These are phyloP conservation scores for Lactarius hengduanensis DNA, from an alignment of 768 basidiomycete genomes.

Conservation along the genomic window DNA sequence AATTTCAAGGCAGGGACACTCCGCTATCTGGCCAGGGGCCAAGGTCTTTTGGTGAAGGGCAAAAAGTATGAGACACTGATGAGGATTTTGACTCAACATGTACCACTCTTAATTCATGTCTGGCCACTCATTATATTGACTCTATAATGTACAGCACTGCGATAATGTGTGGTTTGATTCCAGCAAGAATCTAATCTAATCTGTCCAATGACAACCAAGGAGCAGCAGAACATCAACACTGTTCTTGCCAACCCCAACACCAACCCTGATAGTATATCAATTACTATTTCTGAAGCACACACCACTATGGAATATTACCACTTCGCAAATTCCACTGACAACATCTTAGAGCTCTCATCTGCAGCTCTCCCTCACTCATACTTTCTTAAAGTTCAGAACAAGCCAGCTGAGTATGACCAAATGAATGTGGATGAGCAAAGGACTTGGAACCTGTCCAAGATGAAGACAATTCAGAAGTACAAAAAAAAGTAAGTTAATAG, in stretches of 20 bases:
- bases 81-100: too few species aligned
- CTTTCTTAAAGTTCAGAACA: background rate
- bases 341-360: background rate
- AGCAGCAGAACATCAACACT: background rate
- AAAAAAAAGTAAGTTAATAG: background rate
- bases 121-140: too few species aligned
- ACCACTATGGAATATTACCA: background rate
- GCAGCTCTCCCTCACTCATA: background rate
- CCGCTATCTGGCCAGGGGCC: too few species aligned
- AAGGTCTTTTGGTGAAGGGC: too few species aligned
- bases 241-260: too few species aligned
- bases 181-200: background rate
- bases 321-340: background rate
- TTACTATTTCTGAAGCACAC: background rate
- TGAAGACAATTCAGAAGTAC: background rate
- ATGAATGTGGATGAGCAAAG: background rate
- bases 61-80: background rate
- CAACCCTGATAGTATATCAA: background rate
- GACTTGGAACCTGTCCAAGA: background rate
- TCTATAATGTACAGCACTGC: background rate
- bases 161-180: background rate
- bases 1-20: background rate
- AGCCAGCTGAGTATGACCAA: background rate
- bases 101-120: too few species aligned
- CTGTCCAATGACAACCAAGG: background rate